These are phyloP conservation scores for Blastomyces percursus DNA, from an alignment of 2,329 filamentous ascomycete species.

Conservation along the genomic window DNA sequence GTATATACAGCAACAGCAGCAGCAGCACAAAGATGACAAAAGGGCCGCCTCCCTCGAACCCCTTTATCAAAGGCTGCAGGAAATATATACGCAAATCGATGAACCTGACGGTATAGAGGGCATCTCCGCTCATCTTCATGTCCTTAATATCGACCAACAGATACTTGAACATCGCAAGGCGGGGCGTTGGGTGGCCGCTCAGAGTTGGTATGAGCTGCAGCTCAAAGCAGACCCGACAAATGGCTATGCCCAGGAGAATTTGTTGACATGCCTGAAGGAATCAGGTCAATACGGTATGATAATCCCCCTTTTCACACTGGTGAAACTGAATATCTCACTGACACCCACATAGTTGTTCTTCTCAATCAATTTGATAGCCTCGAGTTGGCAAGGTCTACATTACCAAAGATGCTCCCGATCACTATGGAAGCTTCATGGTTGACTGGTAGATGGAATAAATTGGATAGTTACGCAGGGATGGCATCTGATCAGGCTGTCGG, in stretches of 20 bases:
- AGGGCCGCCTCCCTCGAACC: constrained; percentile 47
- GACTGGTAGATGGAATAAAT: constrained; percentile 65
- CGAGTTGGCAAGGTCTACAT: constrained; percentile 39
- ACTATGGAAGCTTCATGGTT: constrained; percentile 89
- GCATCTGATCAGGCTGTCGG: constrained; percentile 31
- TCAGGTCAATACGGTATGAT: constrained; percentile 81
- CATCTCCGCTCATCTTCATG: constrained; percentile 74
- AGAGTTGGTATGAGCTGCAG: constrained; percentile 95
- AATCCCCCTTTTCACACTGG: neutral
- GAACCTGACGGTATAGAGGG: constrained; percentile 95
- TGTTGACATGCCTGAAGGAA: constrained; percentile 81
- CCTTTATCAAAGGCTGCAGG: constrained; percentile 68
- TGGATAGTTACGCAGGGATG: constrained; percentile 54
- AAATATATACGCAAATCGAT: constrained; percentile 95
- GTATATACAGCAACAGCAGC: constrained; percentile 57
- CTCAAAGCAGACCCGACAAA: constrained; percentile 69
- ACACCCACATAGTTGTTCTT: constrained; percentile 53
- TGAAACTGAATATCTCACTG: neutral
- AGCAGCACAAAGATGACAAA: constrained; percentile 36
- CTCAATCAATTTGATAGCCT: constrained; percentile 79
- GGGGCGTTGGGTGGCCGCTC: constrained; percentile 84
- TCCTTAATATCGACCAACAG: constrained; percentile 86
- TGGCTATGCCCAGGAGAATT: constrained; percentile 64
- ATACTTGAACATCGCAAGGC: constrained; percentile 87
- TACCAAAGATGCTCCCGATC: constrained; percentile 62